phyloP scores from a whole-genome alignment of 169 alveolate genomes.

The Hammondia hammondi region DNA sequence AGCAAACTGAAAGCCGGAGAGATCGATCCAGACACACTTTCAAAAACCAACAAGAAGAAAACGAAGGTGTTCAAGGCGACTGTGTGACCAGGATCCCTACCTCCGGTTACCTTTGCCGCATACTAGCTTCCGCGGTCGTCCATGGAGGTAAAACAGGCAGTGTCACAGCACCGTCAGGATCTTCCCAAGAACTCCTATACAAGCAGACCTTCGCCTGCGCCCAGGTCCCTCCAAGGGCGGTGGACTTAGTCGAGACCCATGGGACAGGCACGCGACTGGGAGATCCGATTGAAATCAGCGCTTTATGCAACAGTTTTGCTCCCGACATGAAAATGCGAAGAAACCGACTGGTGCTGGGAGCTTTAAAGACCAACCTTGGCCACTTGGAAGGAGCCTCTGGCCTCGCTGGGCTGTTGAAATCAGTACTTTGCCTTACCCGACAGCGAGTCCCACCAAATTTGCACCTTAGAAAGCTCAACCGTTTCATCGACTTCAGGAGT shows the following conservation, averaged over 20 bases:
- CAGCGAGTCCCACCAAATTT: constrained; percentile 75
- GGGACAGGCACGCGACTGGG: constrained; percentile 87
- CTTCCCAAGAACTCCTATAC: constrained; percentile 75
- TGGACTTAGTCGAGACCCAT: constrained; percentile 75
- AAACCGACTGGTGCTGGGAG: constrained; percentile 72
- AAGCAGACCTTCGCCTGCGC: constrained; percentile 73
- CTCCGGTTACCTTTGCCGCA: constrained; percentile 21
- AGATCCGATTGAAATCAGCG: constrained; percentile 83
- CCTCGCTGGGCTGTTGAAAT: constrained; percentile 77
- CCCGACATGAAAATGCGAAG: constrained; percentile 40
- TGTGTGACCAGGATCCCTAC: neutral
- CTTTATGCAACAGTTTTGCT: constrained; percentile 70
- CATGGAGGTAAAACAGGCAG: constrained; percentile 78
- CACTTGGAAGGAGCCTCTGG: constrained; percentile 85
- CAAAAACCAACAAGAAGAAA: neutral
- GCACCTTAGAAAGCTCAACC: constrained; percentile 70
- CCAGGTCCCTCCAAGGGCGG: constrained; percentile 46
- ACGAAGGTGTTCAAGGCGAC: neutral
- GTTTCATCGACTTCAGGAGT: constrained; percentile 21
- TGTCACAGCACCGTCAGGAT: constrained; percentile 78
- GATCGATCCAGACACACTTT: neutral
- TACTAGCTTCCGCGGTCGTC: constrained; percentile 75
- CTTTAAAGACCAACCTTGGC: constrained; percentile 79
- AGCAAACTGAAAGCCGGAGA: constrained; percentile 26
- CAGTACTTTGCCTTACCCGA: constrained; percentile 65